Evolutionary conservation across 371 early-diverging fungal species (phyloP).

Genomic region (Mucor piriformis): DNA sequence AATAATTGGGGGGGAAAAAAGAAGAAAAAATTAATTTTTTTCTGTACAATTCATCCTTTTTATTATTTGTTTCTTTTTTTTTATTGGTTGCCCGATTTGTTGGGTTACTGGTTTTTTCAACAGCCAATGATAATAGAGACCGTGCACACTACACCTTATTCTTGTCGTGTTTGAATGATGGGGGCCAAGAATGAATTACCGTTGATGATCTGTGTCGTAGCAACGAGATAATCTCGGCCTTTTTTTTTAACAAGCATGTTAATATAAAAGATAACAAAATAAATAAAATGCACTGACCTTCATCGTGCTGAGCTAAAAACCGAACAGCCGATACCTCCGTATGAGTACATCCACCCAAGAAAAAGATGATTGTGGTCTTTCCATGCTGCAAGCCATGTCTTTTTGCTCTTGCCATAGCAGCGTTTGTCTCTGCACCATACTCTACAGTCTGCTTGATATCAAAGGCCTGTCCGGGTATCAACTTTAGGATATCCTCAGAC

Average conservation of each 20-base stretch:
- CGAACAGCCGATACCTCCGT: conserved; percentile 90
- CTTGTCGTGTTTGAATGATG: conserved; percentile 43
- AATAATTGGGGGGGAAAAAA: conserved; percentile 8
- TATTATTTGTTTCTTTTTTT: not conserved
- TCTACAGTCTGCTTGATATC: conserved; percentile 75
- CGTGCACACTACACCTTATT: no score
- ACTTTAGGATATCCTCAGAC: conserved; percentile 79
- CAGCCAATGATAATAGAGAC: conserved; percentile 11
- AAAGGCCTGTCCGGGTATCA: conserved; percentile 79
- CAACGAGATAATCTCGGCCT: conserved; percentile 80
- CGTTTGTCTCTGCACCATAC: conserved; percentile 54
- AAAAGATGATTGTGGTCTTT: conserved; percentile 83
- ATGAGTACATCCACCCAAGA: conserved; percentile 95
- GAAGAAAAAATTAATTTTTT: conserved; percentile 8
- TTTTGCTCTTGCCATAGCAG: conserved; percentile 56
- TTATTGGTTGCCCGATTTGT: not conserved
- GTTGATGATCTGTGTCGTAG: conserved; percentile 88
- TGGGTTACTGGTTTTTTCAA: not conserved
- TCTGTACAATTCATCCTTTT: not conserved
- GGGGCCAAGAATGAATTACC: conserved; percentile 76
- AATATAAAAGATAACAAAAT: no score
- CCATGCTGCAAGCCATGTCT: conserved; percentile 63
- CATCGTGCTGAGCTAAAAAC: conserved; percentile 78
- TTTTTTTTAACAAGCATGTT: no score
- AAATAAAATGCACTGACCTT: conserved; percentile 48